Base-by-base conservation (phyloP, 2,329 filamentous ascomycete species). In the Canariomyces notabilis region DNA sequence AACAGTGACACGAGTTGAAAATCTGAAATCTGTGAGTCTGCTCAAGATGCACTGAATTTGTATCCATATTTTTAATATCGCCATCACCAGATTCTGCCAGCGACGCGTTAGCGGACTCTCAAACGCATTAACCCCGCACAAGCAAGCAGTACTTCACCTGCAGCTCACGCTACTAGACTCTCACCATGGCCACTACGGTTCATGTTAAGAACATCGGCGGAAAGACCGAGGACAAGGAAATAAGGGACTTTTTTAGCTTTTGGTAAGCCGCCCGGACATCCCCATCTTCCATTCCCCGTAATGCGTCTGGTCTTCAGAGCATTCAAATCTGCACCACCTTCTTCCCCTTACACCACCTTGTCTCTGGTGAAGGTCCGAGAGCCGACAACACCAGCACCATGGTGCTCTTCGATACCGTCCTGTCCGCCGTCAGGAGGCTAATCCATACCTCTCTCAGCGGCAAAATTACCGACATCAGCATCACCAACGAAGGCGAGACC, bases 171-270 rank as follows among this genome's bases (percentile, higher is more conserved):
- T 29, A n/a, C 6, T 8, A 19, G 18, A 14, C 19, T 15, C 6
- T 15, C 64, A 74, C 33, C 55, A 82, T 82, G 78, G 71, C 77
- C 60, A 78, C 65, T 43, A 91, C 86, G 41, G 88, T 96, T 55
- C 74, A 90, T 72, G 90, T 97, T 61, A 86, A 87, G 72, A 90
- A 93, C 73, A 95, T 98, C 71, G 82, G 87, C 58, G 66, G 75
- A 53, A 71, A 83, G 65, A 96, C 91, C 47, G 82, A 79, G 57
- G 89, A 98, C 70, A 85, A 90, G 71, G 89, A 97, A 70, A 83
- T 98, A 60, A 82, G 82, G 63, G 90, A 95, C 65, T 98, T 98
- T 77, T 98, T 98, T 77, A 93, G 86, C 75, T 97, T 97, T 71
- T 85, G 81, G 88, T 91, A 77, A 65, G 80, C 61, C 4, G 3